Conservation (phyloP, 306 rosid species). For the Quercus rubra region DNA sequence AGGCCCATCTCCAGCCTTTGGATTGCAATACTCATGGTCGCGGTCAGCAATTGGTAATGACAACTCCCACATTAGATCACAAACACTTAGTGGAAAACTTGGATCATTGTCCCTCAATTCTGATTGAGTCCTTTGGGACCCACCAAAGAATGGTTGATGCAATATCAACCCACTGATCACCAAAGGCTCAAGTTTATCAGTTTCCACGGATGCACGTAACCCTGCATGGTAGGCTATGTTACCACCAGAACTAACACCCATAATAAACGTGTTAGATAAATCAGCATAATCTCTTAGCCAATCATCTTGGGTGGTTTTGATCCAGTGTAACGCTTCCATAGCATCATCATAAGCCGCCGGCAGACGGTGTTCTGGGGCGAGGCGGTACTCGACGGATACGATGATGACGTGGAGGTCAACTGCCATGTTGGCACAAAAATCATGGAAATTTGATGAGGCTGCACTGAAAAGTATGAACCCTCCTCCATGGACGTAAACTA, state of each 20-base stretch:
- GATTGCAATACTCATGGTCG: slow-evolving; percentile 52
- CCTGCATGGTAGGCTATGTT: slow-evolving; percentile 47
- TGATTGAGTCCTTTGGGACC: slow-evolving; percentile 30
- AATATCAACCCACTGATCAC: slow-evolving; percentile 46
- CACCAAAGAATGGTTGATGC: slow-evolving; percentile 49
- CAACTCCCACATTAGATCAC: slow-evolving; percentile 42
- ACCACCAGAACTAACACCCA: slow-evolving; percentile 53
- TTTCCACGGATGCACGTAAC: slow-evolving; percentile 22
- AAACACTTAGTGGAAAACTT: neutral
- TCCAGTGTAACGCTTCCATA: slow-evolving; percentile 38
- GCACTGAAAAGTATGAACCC: slow-evolving; percentile 34
- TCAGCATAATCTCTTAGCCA: slow-evolving; percentile 46
- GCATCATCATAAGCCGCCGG: slow-evolving; percentile 55
- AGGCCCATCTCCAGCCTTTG: slow-evolving; percentile 18
- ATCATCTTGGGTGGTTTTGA: slow-evolving; percentile 22
- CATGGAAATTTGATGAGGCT: slow-evolving; percentile 27
- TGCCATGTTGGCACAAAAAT: slow-evolving; percentile 25
- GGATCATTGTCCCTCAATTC: slow-evolving; percentile 32
- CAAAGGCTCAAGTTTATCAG: neutral
- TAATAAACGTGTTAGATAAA: slow-evolving; percentile 32
- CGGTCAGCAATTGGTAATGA: slow-evolving; percentile 44
- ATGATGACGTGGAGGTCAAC: slow-evolving; percentile 9
- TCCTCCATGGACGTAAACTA: slow-evolving; percentile 45
- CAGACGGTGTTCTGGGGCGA: slow-evolving; percentile 48
- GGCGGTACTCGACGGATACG: slow-evolving; percentile 46